Conservation (phyloP, 2,329 filamentous ascomycete genomes). For the Endocalyx cinctus region DNA sequence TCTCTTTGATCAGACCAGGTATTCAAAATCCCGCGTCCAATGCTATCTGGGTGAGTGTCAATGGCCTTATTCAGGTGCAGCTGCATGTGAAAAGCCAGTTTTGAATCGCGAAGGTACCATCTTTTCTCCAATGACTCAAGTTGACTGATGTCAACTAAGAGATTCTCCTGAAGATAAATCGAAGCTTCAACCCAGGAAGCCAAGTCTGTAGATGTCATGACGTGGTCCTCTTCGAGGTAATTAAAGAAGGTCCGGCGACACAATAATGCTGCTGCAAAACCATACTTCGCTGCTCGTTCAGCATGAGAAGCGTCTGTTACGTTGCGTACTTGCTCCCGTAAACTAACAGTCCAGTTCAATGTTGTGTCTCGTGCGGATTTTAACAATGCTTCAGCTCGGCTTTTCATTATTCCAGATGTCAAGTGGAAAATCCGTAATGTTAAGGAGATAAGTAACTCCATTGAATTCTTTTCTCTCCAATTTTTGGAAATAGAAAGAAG, state of each 20-base stretch:
- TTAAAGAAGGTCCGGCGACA: constrained; percentile 32
- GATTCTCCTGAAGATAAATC: constrained; percentile 40
- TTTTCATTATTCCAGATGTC: constrained; percentile 2
- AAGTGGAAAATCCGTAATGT: no score
- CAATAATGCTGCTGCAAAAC: constrained; percentile 51
- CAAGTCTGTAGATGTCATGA: constrained; percentile 12
- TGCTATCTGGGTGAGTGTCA: constrained; percentile 3
- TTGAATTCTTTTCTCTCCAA: constrained; percentile 54
- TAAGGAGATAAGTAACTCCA: constrained; percentile 55
- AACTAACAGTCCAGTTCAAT: constrained; percentile 41
- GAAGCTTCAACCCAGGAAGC: constrained; percentile 18
- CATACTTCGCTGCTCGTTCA: constrained; percentile 36
- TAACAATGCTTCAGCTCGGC: constrained; percentile 30
- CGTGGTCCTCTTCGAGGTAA: constrained; percentile 3
- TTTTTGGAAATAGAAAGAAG: constrained; percentile 45
- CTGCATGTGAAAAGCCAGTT: constrained; percentile 35
- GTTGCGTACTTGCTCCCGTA: constrained; percentile 40
- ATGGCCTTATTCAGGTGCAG: constrained; percentile 31
- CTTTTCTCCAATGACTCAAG: constrained; percentile 30
- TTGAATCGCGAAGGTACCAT: constrained; percentile 42
- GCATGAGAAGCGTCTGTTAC: constrained; percentile 33
- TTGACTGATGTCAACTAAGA: constrained; percentile 29
- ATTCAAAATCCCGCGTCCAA: constrained; percentile 28
- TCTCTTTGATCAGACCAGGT: constrained; percentile 34
- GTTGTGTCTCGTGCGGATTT: constrained; percentile 36